Evolutionary conservation across 2,329 filamentous ascomycete species (phyloP).

Genomic region (Microdochium bolleyi): DNA sequence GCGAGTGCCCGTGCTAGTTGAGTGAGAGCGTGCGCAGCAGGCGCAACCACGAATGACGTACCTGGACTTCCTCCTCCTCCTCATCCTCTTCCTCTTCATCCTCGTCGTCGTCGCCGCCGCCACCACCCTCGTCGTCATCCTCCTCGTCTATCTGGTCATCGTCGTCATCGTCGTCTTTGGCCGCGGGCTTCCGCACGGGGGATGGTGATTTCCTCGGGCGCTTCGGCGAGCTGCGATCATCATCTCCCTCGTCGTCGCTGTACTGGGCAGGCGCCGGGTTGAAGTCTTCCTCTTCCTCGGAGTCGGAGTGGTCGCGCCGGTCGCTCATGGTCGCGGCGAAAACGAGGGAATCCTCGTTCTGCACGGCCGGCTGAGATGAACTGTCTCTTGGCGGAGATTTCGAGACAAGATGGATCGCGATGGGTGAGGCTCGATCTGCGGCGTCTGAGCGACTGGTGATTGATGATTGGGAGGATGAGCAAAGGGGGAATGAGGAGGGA

Average conservation of each 20-base stretch:
- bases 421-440: neutral
- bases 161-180: slow-evolving; percentile 20
- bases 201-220: slow-evolving; percentile 2
- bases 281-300: slow-evolving; percentile 80
- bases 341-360: neutral
- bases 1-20: neutral
- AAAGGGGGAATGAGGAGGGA: slow-evolving; percentile 1
- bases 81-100: slow-evolving; percentile 60
- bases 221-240: slow-evolving; percentile 11
- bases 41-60: slow-evolving; percentile 17
- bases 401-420: neutral
- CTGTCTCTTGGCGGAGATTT: slow-evolving; percentile 3
- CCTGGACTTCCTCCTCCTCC: slow-evolving; percentile 60
- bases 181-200: slow-evolving; percentile 5
- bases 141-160: slow-evolving; percentile 39
- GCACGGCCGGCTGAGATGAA: neutral
- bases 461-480: slow-evolving; percentile 1
- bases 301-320: slow-evolving; percentile 41
- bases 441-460: neutral
- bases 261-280: slow-evolving; percentile 70
- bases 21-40: neutral
- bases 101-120: slow-evolving; percentile 44
- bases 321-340: slow-evolving; percentile 33
- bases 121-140: slow-evolving; percentile 35
- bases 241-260: slow-evolving; percentile 61